Evolutionary conservation across 2,329 filamentous ascomycete species (phyloP), one percentile per base, ranked within the genome.

Genomic region (Monilinia laxa): DNA sequence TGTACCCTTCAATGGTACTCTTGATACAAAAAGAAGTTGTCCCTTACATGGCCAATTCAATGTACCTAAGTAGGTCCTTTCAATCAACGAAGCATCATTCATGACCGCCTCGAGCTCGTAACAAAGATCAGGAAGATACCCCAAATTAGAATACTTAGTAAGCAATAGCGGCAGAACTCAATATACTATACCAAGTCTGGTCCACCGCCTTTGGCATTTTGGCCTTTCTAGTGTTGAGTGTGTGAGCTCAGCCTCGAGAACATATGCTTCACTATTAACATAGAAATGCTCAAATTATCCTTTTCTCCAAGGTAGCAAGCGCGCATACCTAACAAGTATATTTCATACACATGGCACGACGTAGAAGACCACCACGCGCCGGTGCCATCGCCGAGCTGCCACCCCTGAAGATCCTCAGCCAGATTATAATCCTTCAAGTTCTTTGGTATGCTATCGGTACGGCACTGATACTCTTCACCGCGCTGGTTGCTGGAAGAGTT

Each of bases 341-440:
- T 20, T 25, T 23, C 47, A 60, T 35, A 53, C 55, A 64, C 3
- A 76, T 77, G 75, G 72, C 71, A 60, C 82, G 84, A 64, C 80
- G 81, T 72, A 85, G 87, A 72, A 84, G 85, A 66, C 86, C 85
- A 70, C 86, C 86, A 71, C 84, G 86, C 73, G 84, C 87, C 62
- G 87, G 88, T 77, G 85, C 87, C 67, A 83, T 89, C 71, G 84
- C 84, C 63, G 87, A 90, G 75, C 85, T 90, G 63, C 84, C 87
- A 54, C 88, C 88, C 56, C 80, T 87, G 68, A 86, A 86, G 74
- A 90, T 91, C 77, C 78, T 89, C 68, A 83, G 83, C 58, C 88
- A 90, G 77, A 91, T 91, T 73, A 70, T 86, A 67, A 74, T 88
- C 53, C 82, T 91, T 7, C 88, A 91, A 75, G 73, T 83, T 54